These are phyloP conservation scores for Henningerozyma blattae DNA, from an alignment of 805 yeast species.

Conservation along the genomic window DNA sequence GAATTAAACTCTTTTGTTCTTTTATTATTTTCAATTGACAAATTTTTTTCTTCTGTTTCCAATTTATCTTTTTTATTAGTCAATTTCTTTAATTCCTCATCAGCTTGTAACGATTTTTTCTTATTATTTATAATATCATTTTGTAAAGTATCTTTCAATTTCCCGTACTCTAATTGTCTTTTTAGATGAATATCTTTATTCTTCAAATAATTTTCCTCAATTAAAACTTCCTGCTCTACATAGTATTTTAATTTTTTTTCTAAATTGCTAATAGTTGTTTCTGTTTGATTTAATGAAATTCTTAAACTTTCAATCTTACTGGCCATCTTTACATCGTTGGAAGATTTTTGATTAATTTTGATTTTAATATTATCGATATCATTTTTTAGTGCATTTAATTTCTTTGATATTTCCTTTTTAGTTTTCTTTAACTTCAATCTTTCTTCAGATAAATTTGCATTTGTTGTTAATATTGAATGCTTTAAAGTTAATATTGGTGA, in stretches of 20 bases:
- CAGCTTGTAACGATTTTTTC: background rate
- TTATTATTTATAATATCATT: constrained; percentile 6
- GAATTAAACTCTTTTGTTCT: constrained; percentile 13
- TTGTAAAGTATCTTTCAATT: constrained; percentile 13
- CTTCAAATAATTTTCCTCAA: constrained; percentile 27
- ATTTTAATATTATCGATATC: constrained; percentile 45
- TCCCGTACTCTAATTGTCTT: constrained; percentile 22
- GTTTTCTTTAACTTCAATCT: constrained; percentile 43
- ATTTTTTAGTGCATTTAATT: constrained; percentile 35
- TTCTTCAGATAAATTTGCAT: constrained; percentile 45
- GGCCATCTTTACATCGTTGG: constrained; percentile 45
- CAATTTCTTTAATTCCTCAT: constrained; percentile 5
- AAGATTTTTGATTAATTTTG: constrained; percentile 35
- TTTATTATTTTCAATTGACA: constrained; percentile 14
- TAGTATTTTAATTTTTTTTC: constrained; percentile 12
- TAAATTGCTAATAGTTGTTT: constrained; percentile 18
- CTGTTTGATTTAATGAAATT: constrained; percentile 27
- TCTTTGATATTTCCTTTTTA: constrained; percentile 47
- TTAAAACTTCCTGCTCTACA: constrained; percentile 8
- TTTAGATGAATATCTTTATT: constrained; percentile 27
- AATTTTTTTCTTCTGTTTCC: constrained; percentile 12
- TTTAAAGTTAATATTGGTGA: constrained; percentile 56
- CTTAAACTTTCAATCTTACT: constrained; percentile 41
- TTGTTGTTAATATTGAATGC: constrained; percentile 53
- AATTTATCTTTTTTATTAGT: constrained; percentile 15